Conservation (phyloP, 1,284 basidiomycete species). For the Trichosporon sp. region DNA sequence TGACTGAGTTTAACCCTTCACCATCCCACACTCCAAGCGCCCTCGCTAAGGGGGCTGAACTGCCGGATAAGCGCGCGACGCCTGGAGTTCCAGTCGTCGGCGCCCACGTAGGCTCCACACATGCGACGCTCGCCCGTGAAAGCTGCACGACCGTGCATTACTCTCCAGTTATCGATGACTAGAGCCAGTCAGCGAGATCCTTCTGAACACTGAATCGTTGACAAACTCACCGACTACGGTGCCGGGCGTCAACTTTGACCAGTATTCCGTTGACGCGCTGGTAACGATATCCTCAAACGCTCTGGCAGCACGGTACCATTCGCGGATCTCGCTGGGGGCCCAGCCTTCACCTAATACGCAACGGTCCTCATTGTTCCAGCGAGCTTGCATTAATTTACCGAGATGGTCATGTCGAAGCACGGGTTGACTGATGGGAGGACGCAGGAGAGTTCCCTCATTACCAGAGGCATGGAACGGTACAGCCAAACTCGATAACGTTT, state of each 20-base stretch:
- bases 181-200: conserved; percentile 23
- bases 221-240: conserved; percentile 73
- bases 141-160: conserved; percentile 86
- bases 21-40: conserved; percentile 3
- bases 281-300: conserved; percentile 76
- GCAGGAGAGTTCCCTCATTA: conserved; percentile 67
- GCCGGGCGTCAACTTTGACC: conserved; percentile 83
- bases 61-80: conserved; percentile 63
- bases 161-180: conserved; percentile 93
- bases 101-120: conserved; percentile 92
- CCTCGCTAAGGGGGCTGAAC: neutral
- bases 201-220: neutral
- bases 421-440: conserved; percentile 64
- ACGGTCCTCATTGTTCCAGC: conserved; percentile 96
- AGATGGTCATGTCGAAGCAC: conserved; percentile 66
- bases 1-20: neutral
- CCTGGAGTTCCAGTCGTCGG: conserved; percentile 84
- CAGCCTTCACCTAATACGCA: conserved; percentile 69
- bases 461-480: conserved; percentile 89
- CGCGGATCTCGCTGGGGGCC: conserved; percentile 65
- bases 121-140: conserved; percentile 86
- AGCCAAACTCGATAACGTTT: conserved; percentile 68
- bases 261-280: conserved; percentile 82
- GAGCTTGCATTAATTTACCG: conserved; percentile 72
- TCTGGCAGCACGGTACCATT: conserved; percentile 82